Evolutionary conservation across 352 stramenopile genomes (phyloP).

Genomic region (Pythium brassicae): DNA sequence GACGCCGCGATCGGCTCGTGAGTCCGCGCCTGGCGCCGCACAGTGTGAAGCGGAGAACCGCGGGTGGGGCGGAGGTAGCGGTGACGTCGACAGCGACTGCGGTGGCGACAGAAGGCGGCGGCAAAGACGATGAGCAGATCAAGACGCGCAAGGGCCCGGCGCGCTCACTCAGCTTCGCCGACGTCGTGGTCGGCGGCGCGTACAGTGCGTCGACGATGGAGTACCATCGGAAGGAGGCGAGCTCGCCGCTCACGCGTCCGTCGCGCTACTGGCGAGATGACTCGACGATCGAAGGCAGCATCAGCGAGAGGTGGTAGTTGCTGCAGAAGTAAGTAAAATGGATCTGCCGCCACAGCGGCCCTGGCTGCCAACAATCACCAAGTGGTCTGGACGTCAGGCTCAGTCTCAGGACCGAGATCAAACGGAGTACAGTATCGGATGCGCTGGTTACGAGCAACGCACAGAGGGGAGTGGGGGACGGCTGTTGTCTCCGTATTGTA

Average conservation of each 20-base stretch:
- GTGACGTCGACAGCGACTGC: slow-evolving; percentile 12
- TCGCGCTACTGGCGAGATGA: slow-evolving; percentile 51
- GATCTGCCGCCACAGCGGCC: too few species aligned
- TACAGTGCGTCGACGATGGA: slow-evolving; percentile 15
- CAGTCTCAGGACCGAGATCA: too few species aligned
- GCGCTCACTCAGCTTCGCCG: slow-evolving; percentile 81
- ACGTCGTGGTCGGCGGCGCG: slow-evolving; percentile 64
- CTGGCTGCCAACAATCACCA: too few species aligned
- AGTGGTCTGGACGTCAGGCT: too few species aligned
- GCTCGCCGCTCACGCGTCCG: slow-evolving; percentile 37
- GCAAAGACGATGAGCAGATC: slow-evolving; percentile 17
- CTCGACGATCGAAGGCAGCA: slow-evolving; percentile 46
- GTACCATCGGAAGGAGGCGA: slow-evolving; percentile 29
- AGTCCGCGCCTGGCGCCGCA: slow-evolving; percentile 43
- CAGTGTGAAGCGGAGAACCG: slow-evolving; percentile 14
- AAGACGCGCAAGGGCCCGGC: slow-evolving; percentile 57
- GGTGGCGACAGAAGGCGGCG: slow-evolving; percentile 14
- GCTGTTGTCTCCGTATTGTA: too few species aligned
- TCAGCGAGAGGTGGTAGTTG: slow-evolving; percentile 68
- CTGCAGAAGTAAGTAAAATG: slow-evolving; percentile 39
- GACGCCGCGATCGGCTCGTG: slow-evolving; percentile 20
- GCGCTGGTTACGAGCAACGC: too few species aligned
- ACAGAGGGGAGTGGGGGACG: too few species aligned
- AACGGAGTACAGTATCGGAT: too few species aligned
- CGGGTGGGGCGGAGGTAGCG: slow-evolving; percentile 3